Evolutionary conservation across 176 grass and related monocot species (phyloP).

Genomic region (Cymbopogon citratus): DNA sequence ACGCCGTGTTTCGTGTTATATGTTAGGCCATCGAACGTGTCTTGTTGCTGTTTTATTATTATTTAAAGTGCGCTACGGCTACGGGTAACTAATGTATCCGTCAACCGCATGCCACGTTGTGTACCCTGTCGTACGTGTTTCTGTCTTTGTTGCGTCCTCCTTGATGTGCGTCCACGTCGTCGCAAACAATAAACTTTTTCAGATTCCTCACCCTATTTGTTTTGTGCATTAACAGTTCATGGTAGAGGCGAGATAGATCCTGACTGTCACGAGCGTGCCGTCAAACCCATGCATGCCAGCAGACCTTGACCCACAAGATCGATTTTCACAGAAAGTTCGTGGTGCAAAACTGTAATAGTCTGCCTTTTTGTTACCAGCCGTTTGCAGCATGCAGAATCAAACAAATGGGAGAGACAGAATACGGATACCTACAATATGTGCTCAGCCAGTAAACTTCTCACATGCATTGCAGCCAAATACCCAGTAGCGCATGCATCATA

Average conservation of each 20-base stretch:
- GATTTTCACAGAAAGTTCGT: background rate
- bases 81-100: background rate
- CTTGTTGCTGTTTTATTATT: background rate
- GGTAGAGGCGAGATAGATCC: background rate
- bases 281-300: background rate
- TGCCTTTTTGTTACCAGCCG: background rate
- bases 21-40: background rate
- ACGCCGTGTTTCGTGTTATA: background rate
- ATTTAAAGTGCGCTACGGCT: too few relatives aligned
- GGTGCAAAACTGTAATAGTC: background rate
- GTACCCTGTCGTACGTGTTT: background rate
- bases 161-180: background rate
- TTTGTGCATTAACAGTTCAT: background rate
- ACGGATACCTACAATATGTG: background rate
- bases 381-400: background rate
- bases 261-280: background rate
- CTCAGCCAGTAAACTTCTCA: background rate
- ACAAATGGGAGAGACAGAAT: background rate
- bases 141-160: background rate
- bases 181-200: slow-evolving; percentile 6
- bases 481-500: background rate
- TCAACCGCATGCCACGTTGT: background rate
- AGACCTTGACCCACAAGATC: background rate
- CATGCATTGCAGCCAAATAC: background rate
- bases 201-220: background rate